Evolutionary conservation across 2,329 filamentous ascomycete species (phyloP).

Genomic region (Ophiostoma sp.): DNA sequence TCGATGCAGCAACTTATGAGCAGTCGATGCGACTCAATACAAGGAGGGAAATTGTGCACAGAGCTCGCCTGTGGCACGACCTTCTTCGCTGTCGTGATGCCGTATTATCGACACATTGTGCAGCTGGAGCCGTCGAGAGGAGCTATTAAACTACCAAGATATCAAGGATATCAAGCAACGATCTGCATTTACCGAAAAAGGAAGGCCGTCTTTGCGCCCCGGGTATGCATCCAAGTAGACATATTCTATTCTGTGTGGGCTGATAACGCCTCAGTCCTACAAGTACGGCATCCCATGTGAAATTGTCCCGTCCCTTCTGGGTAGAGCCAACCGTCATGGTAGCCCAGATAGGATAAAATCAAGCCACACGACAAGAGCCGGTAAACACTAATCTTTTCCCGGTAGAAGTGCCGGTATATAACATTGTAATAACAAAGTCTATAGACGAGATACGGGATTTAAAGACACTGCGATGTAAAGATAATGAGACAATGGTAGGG

Average conservation of each 20-base stretch:
- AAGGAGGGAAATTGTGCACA: too few species aligned
- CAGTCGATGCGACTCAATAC: background rate
- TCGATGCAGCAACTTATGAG: background rate
- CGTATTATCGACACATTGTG: background rate
- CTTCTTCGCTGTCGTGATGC: background rate
- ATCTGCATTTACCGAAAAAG: conserved; percentile 1
- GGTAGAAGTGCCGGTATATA: background rate
- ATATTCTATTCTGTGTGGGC: background rate
- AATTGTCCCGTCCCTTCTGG: background rate
- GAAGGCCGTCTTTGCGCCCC: background rate
- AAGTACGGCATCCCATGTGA: background rate
- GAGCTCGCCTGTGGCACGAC: background rate
- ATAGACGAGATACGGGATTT: background rate
- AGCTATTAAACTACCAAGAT: background rate
- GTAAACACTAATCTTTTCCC: conserved; percentile 3
- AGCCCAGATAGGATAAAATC: background rate
- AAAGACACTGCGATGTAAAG: background rate
- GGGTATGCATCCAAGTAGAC: background rate
- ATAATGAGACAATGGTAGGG: background rate
- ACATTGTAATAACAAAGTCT: background rate
- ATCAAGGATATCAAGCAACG: conserved; percentile 5
- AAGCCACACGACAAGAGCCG: conserved; percentile 1
- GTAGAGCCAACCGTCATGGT: background rate
- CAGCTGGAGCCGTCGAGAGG: background rate
- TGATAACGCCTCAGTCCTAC: background rate